A percentile compares a stretch with the other conserved stretches of the same genome.
phyloP scores from a whole-genome alignment of 306 rosid species.

The Acacia confusa region DNA sequence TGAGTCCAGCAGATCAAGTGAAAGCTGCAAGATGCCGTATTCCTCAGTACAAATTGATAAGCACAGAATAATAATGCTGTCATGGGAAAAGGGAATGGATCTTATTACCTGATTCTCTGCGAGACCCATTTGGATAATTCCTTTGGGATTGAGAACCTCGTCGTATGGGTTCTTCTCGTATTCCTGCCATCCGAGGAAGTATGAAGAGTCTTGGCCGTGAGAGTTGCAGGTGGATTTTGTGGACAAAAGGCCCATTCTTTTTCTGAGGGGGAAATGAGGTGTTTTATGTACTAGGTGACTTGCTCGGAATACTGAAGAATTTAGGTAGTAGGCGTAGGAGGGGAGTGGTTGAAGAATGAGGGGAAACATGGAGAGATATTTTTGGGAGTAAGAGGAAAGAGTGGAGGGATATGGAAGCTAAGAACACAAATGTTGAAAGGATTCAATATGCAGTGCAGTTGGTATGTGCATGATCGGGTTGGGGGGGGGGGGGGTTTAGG shows the following conservation, averaged over 20 bases:
- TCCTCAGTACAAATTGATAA: not conserved
- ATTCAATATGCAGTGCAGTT: conserved; percentile 36
- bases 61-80: conserved; percentile 7
- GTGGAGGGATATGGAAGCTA: conserved; percentile 12
- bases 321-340: not conserved
- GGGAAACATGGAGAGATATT: not conserved
- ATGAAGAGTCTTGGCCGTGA: conserved; percentile 97
- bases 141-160: conserved; percentile 62
- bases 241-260: conserved; percentile 63
- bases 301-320: not conserved
- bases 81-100: not conserved
- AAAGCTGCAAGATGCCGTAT: conserved; percentile 56
- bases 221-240: conserved; percentile 77
- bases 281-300: not conserved
- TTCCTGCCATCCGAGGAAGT: conserved; percentile 94
- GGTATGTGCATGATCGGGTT: conserved; percentile 20
- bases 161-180: conserved; percentile 84
- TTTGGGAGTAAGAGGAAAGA: not conserved
- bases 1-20: conserved; percentile 71
- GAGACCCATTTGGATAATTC: conserved; percentile 97
- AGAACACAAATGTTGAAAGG: conserved; percentile 30
- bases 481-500: no score
- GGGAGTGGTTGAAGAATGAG: not conserved
- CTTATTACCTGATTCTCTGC: conserved; percentile 84
- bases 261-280: not conserved